A percentile compares a stretch with the other conserved stretches of the same genome.
These are phyloP conservation scores for Trifolium fragiferum DNA, from an alignment of 306 rosid genomes.

Conservation along the genomic window DNA sequence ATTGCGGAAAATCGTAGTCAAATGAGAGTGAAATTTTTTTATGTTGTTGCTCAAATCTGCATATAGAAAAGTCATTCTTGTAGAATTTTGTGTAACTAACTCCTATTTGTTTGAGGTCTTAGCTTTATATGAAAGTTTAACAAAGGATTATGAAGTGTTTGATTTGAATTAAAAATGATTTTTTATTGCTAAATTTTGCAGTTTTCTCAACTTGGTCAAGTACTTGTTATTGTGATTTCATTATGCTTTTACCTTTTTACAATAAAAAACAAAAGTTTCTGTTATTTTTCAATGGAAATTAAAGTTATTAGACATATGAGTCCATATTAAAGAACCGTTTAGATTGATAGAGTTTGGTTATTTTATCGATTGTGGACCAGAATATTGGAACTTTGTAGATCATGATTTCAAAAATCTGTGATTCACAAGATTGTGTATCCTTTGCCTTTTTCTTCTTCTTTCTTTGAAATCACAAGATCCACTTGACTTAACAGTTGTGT, in stretches of 20 bases:
- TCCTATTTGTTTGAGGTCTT: slow-evolving; percentile 23
- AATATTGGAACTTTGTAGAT: slow-evolving; percentile 53
- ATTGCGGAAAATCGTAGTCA: neutral
- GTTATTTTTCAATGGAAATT: slow-evolving; percentile 28
- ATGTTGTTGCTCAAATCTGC: neutral
- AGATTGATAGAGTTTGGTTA: slow-evolving; percentile 31
- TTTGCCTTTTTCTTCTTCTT: slow-evolving; percentile 27
- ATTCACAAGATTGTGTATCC: slow-evolving; percentile 70
- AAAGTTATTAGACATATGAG: slow-evolving; percentile 9
- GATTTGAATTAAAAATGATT: slow-evolving; percentile 28
- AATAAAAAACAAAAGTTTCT: slow-evolving; percentile 17
- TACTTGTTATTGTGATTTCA: slow-evolving; percentile 18
- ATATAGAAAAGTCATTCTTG: neutral
- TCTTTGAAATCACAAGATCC: slow-evolving; percentile 69
- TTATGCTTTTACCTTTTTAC: slow-evolving; percentile 17
- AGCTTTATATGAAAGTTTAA: neutral
- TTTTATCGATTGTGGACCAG: slow-evolving; percentile 38
- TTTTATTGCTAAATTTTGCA: slow-evolving; percentile 28
- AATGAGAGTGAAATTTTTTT: neutral
- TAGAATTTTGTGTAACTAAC: slow-evolving; percentile 21
- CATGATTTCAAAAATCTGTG: slow-evolving; percentile 65
- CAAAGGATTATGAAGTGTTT: slow-evolving; percentile 28
- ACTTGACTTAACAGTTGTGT: slow-evolving; percentile 69
- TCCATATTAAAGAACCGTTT: slow-evolving; percentile 25
- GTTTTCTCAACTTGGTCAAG: slow-evolving; percentile 35